Evolutionary conservation across 768 basidiomycete species (phyloP), one percentile per base, ranked within the genome.

Genomic region (Clitopilus passeckerianus): DNA sequence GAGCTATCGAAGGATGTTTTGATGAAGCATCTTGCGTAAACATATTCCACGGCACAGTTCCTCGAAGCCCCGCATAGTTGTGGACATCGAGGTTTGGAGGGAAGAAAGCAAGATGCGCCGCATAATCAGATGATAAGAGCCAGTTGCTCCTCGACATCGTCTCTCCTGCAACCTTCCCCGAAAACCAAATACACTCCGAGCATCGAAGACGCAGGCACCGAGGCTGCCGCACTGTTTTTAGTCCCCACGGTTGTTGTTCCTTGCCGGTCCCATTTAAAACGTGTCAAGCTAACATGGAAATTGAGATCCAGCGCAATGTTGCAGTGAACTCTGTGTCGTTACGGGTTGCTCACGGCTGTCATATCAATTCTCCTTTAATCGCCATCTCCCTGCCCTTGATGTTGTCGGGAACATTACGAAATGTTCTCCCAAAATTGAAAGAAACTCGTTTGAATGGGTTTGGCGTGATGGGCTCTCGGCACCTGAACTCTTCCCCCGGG

Each of bases 1-100:
- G 54, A 55, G 54, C 54, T 55, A 55, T 55, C 54, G 54, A 55
- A 55, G 54, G 54, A 41, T 41, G 10, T n/a, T n/a, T 12, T 41
- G 7, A 30, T 41, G 8, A 35, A 54, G 34, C 60, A 33, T 61
- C 22, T 58, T 50, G 53, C 57, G 50, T 58, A 50, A 53, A 58
- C 27, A 15, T 23, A 35, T 41, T n/a, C 5, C 10, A 5, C 10
- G 37, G 5, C 5, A 41, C 12, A 9, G 10, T 41, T 41, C 37
- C 10, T 3, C 5, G 10, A 9, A 5, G 37, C n/a, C 2, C 10
- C 10, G 5, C 3, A 35, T 35, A 35, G 34, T n/a, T n/a, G n/a
- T n/a, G n/a, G n/a, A n/a, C n/a, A n/a, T n/a, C n/a, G n/a, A n/a
- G n/a, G n/a, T n/a, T n/a, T n/a, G n/a, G n/a, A n/a, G n/a, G n/a